phyloP scores from a whole-genome alignment of 345 rosid species.

The Eucalyptus leucophloia region DNA sequence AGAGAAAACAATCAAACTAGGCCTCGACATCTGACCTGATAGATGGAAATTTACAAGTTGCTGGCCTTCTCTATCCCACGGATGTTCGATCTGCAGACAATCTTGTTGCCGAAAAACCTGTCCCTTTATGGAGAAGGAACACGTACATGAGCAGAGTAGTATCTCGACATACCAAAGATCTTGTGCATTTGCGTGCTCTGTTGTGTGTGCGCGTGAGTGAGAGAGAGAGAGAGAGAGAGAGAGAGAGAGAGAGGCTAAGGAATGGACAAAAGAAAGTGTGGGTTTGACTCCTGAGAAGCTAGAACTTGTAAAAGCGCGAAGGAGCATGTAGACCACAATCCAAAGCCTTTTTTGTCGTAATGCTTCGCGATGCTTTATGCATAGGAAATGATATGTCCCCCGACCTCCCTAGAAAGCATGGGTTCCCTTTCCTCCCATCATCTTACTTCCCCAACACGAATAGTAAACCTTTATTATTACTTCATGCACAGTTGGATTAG shows the following conservation, averaged over 20 bases:
- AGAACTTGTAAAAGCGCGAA: not conserved
- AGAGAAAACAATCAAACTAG: not conserved
- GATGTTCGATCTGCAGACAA: not conserved
- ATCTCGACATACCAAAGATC: not conserved
- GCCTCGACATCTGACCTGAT: not conserved
- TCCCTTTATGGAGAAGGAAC: not conserved
- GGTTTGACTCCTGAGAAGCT: not conserved
- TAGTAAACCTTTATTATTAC: not conserved
- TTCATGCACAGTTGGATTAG: not conserved
- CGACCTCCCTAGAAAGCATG: not conserved
- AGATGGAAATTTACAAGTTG: not conserved
- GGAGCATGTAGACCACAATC: not conserved
- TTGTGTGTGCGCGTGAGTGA: not conserved
- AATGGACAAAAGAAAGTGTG: not conserved
- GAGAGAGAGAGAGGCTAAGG: not conserved
- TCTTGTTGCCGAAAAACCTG: not conserved
- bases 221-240: not conserved
- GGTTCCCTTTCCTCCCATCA: not conserved
- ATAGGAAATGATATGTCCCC: not conserved
- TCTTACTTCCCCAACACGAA: not conserved
- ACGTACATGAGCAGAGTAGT: not conserved
- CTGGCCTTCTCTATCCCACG: not conserved
- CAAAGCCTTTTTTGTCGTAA: not conserved
- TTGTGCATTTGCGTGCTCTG: not conserved
- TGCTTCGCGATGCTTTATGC: not conserved